A percentile compares a stretch with the other conserved stretches of the same genome.
These are phyloP conservation scores for Pseudogymnoascus verrucosus DNA, from an alignment of 2,329 filamentous ascomycete genomes.

Conservation along the genomic window DNA sequence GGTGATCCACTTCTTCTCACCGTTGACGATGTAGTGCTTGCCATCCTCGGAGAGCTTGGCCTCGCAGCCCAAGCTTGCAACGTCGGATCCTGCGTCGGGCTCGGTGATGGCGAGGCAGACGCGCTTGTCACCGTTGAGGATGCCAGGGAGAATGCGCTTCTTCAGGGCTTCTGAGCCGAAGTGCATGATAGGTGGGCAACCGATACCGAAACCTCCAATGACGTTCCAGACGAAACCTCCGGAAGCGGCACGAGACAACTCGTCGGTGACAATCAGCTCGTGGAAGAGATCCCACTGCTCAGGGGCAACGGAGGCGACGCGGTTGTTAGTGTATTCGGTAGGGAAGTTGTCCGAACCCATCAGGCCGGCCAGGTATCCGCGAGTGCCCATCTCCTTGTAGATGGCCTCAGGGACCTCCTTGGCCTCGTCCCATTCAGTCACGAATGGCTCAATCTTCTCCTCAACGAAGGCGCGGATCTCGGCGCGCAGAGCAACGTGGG, in stretches of 20 bases:
- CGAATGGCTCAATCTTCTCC: slow-evolving; percentile 77
- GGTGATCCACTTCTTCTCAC: slow-evolving; percentile 99
- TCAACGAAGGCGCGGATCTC: slow-evolving; percentile 93
- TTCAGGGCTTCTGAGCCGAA: slow-evolving; percentile 74
- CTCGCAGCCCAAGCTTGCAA: slow-evolving; percentile 91
- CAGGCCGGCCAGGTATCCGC: slow-evolving; percentile 87
- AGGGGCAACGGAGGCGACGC: slow-evolving; percentile 67
- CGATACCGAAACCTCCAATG: slow-evolving; percentile 93
- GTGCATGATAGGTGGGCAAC: slow-evolving; percentile 83
- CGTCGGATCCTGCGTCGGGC: slow-evolving; percentile 88
- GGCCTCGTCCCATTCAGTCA: slow-evolving; percentile 94
- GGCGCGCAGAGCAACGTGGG: slow-evolving; percentile 80
- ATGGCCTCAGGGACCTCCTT: slow-evolving; percentile 81
- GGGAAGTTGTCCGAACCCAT: slow-evolving; percentile 74
- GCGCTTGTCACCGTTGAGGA: slow-evolving; percentile 86
- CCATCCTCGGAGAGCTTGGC: slow-evolving; percentile 91
- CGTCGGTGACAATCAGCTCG: slow-evolving; percentile 90
- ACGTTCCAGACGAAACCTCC: slow-evolving; percentile 97
- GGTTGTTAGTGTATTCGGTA: slow-evolving; percentile 60
- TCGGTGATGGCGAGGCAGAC: slow-evolving; percentile 98
- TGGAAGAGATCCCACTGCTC: slow-evolving; percentile 99
- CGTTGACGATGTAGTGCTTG: slow-evolving; percentile 99
- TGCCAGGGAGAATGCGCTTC: slow-evolving; percentile 79
- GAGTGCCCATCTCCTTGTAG: slow-evolving; percentile 91
- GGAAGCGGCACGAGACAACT: slow-evolving; percentile 79